Conservation (phyloP, 2,329 filamentous ascomycete genomes). For the Aureobasidium sp. region DNA sequence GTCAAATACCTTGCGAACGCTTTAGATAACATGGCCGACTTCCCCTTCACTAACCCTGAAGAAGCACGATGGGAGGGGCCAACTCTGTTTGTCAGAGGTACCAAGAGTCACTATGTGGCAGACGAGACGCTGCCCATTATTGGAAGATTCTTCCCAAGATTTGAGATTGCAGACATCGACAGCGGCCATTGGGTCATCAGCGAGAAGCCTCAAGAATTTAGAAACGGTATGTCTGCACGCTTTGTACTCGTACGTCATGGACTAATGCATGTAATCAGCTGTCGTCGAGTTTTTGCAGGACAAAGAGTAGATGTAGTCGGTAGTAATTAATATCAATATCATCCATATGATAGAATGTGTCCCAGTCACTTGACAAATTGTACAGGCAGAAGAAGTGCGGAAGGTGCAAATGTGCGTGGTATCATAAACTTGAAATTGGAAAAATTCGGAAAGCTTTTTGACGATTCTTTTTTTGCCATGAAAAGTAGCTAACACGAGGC, state of each 20-base stretch:
- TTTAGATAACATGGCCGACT: slow-evolving; percentile 74
- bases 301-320: slow-evolving; percentile 30
- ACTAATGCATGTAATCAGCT: slow-evolving; percentile 35
- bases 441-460: slow-evolving; percentile 12
- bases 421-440: slow-evolving; percentile 15
- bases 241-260: not conserved
- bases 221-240: slow-evolving; percentile 51
- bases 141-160: slow-evolving; percentile 74
- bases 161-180: slow-evolving; percentile 66
- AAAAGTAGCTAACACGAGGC: slow-evolving; percentile 20
- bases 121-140: slow-evolving; percentile 75
- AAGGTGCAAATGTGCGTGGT: slow-evolving; percentile 1
- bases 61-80: slow-evolving; percentile 64
- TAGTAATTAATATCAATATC: not conserved
- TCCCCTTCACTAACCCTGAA: slow-evolving; percentile 74
- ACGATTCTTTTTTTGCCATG: slow-evolving; percentile 19
- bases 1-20: slow-evolving; percentile 61
- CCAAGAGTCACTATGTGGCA: slow-evolving; percentile 68
- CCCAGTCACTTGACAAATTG: not conserved
- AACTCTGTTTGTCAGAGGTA: slow-evolving; percentile 73
- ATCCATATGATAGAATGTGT: not conserved
- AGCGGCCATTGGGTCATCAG: slow-evolving; percentile 84
- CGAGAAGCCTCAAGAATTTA: slow-evolving; percentile 76
- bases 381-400: not conserved
- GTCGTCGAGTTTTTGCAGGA: slow-evolving; percentile 59